Evolutionary conservation across 257 asterid species (phyloP).

Genomic region (Catharanthus roseus): DNA sequence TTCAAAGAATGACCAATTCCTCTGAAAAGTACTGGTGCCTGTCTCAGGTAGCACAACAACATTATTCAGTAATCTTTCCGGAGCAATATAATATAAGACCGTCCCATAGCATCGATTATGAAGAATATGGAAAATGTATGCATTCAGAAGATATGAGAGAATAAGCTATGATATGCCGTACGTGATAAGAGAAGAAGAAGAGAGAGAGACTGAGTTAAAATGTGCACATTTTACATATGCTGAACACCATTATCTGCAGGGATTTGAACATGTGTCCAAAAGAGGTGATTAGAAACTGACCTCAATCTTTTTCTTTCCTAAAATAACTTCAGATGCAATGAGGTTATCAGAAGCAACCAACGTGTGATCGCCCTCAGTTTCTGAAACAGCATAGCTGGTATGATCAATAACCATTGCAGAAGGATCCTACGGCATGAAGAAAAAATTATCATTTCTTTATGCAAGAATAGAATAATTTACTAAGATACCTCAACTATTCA

Average conservation of each 20-base stretch:
- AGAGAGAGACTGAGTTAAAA: neutral
- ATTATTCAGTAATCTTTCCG: neutral
- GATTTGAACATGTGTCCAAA: neutral
- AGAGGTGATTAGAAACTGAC: constrained; percentile 20
- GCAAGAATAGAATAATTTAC: neutral
- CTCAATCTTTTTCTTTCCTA: constrained; percentile 59
- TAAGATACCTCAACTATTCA: no score
- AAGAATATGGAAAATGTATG: neutral
- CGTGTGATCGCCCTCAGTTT: constrained; percentile 66
- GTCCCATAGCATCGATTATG: neutral
- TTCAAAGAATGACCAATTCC: constrained; percentile 85
- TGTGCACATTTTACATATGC: neutral
- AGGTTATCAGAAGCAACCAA: constrained; percentile 54
- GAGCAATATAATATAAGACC: neutral
- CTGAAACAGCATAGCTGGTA: constrained; percentile 54
- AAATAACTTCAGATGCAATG: constrained; percentile 53
- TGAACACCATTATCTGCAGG: neutral
- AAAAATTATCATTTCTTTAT: neutral
- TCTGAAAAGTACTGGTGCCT: constrained; percentile 88
- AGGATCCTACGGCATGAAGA: constrained; percentile 39
- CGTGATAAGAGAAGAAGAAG: neutral
- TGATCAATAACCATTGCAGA: constrained; percentile 67
- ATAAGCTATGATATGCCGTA: neutral
- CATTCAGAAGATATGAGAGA: neutral
- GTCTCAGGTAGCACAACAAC: constrained; percentile 12